phyloP scores from a whole-genome alignment of 768 basidiomycete genomes.

The Trametes villosa region DNA sequence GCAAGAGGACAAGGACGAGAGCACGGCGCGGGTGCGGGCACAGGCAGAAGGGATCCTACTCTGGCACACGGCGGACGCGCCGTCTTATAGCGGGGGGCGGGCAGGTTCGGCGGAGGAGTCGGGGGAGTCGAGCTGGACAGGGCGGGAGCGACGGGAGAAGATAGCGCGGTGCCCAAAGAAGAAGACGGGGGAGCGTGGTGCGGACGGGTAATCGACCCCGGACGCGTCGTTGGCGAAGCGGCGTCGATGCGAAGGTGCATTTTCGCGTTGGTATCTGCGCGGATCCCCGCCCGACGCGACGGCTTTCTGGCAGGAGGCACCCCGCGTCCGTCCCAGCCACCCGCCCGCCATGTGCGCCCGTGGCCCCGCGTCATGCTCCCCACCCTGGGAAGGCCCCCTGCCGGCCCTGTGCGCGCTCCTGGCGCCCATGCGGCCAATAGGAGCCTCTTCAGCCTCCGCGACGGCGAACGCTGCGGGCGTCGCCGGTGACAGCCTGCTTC shows the following conservation, averaged over 20 bases:
- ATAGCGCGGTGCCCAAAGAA: not conserved
- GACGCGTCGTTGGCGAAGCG: not conserved
- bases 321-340: not conserved
- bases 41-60: not conserved
- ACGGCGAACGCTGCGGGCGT: not conserved
- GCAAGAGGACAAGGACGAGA: constrained; percentile 4
- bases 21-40: not conserved
- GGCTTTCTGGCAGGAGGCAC: constrained; percentile 3
- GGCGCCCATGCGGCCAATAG: constrained; percentile 4
- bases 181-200: not conserved
- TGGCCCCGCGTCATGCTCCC: not conserved
- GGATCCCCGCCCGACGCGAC: constrained; percentile 13
- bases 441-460: not conserved
- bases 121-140: constrained; percentile 5
- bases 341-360: not conserved
- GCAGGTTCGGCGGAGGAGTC: not conserved
- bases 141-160: constrained; percentile 17
- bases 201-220: not conserved
- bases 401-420: not conserved
- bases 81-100: not conserved
- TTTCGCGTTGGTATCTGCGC: not conserved
- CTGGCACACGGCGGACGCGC: not conserved
- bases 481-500: constrained; percentile 6
- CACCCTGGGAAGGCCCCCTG: constrained; percentile 8
- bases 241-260: not conserved